Evolutionary conservation across 176 grass and related monocot species (phyloP).

Genomic region (Triticum timopheevii): DNA sequence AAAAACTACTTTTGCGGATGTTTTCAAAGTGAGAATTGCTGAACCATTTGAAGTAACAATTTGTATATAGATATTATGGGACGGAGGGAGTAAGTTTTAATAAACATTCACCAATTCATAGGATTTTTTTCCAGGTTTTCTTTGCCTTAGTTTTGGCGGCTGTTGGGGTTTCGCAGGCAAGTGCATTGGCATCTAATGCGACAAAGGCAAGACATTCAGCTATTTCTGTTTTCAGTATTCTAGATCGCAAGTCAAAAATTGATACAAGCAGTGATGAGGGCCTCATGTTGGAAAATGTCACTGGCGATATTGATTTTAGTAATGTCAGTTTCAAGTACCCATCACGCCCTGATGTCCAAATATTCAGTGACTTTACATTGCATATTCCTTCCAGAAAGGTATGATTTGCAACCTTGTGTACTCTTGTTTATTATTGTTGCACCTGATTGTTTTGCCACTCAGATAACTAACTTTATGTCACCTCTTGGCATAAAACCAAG

Average conservation of each 20-base stretch:
- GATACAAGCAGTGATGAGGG: constrained; percentile 46
- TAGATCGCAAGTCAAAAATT: constrained; percentile 62
- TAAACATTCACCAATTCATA: constrained; percentile 9
- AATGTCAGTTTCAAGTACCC: constrained; percentile 74
- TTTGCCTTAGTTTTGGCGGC: constrained; percentile 53
- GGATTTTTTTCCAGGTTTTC: constrained; percentile 44
- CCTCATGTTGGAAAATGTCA: constrained; percentile 25
- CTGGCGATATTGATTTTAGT: constrained; percentile 49
- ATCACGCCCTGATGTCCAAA: constrained; percentile 50
- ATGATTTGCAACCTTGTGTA: background rate
- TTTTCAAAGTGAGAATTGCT: constrained; percentile 47
- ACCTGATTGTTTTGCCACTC: background rate
- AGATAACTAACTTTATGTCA: background rate
- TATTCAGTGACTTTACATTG: constrained; percentile 61
- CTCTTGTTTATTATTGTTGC: background rate
- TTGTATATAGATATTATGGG: background rate
- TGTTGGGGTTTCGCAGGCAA: constrained; percentile 43
- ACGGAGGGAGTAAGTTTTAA: background rate
- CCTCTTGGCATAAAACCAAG: background rate
- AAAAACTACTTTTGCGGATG: constrained; percentile 48
- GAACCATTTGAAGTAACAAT: background rate
- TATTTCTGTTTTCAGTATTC: constrained; percentile 59
- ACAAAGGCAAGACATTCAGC: constrained; percentile 59
- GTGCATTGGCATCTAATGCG: constrained; percentile 43
- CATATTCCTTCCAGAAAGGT: constrained; percentile 62